Percentiles rank a stretch among this genome's conserved stretches.
Conservation (phyloP, 208 protist species). For the Lotmaria passim region DNA sequence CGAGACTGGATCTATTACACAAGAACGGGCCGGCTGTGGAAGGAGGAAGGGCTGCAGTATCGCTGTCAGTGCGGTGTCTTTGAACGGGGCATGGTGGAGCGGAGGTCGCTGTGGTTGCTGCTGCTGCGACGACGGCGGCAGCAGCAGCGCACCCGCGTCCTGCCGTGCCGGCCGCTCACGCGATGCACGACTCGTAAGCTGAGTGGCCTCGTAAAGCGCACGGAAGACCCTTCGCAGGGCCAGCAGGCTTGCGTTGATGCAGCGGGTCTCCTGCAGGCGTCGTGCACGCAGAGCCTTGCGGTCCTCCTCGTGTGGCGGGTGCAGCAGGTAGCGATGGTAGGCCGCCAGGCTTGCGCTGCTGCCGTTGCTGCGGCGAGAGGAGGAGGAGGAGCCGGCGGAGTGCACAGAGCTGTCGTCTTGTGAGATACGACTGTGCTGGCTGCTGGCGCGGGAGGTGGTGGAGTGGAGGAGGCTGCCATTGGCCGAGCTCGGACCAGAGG, state of each 20-base stretch:
- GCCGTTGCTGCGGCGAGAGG: slow-evolving; percentile 9
- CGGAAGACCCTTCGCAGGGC: slow-evolving; percentile 83
- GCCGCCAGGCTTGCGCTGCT: neutral
- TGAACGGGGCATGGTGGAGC: slow-evolving; percentile 62
- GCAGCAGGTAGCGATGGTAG: slow-evolving; percentile 25
- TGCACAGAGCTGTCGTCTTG: slow-evolving; percentile 10
- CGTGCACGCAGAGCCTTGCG: slow-evolving; percentile 25
- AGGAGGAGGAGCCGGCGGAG: slow-evolving; percentile 6
- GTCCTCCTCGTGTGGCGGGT: slow-evolving; percentile 22
- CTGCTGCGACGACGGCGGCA: no score
- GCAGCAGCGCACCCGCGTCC: no score
- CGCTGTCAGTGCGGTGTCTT: slow-evolving; percentile 69
- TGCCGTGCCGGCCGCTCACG: neutral
- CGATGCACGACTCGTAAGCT: neutral
- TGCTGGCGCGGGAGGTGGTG: slow-evolving; percentile 26
- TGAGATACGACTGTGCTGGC: slow-evolving; percentile 26
- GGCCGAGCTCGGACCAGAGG: neutral
- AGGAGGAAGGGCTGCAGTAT: slow-evolving; percentile 71
- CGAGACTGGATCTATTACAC: slow-evolving; percentile 19
- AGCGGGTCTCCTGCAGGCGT: slow-evolving; percentile 54
- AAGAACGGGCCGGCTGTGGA: slow-evolving; percentile 13
- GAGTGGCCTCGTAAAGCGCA: slow-evolving; percentile 34
- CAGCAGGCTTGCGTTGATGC: slow-evolving; percentile 87
- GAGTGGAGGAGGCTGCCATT: neutral
- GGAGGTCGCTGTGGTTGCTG: slow-evolving; percentile 21